These are phyloP conservation scores for Amauroascus niger DNA, from an alignment of 2,329 filamentous ascomycete species.

Conservation along the genomic window DNA sequence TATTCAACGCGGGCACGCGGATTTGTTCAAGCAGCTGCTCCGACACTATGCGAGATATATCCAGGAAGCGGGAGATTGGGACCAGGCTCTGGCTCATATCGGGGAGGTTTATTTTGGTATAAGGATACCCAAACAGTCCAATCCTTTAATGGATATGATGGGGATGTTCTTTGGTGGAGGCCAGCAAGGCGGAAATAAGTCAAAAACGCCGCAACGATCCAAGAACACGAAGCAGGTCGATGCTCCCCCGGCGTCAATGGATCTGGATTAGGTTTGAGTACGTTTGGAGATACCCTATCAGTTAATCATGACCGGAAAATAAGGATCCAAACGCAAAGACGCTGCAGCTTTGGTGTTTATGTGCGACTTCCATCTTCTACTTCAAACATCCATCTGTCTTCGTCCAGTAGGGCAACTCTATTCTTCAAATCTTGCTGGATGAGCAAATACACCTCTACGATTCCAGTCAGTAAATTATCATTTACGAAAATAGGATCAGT, in stretches of 20 bases:
- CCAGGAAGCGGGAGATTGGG: slow-evolving; percentile 68
- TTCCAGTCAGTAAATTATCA: slow-evolving; percentile 1
- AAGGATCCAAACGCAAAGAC: not conserved
- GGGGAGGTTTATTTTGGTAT: slow-evolving; percentile 97
- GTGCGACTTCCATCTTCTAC: slow-evolving; percentile 45
- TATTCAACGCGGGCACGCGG: slow-evolving; percentile 65
- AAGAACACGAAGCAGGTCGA: slow-evolving; percentile 39
- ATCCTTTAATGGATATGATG: slow-evolving; percentile 97
- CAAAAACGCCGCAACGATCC: slow-evolving; percentile 37
- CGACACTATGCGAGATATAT: slow-evolving; percentile 72
- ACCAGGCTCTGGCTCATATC: slow-evolving; percentile 71
- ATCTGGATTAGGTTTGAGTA: slow-evolving; percentile 32
- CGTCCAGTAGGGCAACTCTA: slow-evolving; percentile 63
- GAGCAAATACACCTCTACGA: slow-evolving; percentile 58
- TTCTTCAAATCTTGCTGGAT: slow-evolving; percentile 60
- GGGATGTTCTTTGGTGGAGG: slow-evolving; percentile 80
- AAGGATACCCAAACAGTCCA: slow-evolving; percentile 74
- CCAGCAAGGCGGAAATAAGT: slow-evolving; percentile 40
- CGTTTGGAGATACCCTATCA: not conserved
- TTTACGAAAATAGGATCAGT: not conserved
- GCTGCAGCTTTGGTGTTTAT: slow-evolving; percentile 17
- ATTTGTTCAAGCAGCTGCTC: slow-evolving; percentile 71
- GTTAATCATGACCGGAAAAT: not conserved
- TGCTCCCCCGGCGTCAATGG: slow-evolving; percentile 36
- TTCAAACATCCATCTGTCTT: slow-evolving; percentile 90